Evolutionary conservation across 139 green algal species (phyloP).

Genomic region (Pleodorina starrii): DNA sequence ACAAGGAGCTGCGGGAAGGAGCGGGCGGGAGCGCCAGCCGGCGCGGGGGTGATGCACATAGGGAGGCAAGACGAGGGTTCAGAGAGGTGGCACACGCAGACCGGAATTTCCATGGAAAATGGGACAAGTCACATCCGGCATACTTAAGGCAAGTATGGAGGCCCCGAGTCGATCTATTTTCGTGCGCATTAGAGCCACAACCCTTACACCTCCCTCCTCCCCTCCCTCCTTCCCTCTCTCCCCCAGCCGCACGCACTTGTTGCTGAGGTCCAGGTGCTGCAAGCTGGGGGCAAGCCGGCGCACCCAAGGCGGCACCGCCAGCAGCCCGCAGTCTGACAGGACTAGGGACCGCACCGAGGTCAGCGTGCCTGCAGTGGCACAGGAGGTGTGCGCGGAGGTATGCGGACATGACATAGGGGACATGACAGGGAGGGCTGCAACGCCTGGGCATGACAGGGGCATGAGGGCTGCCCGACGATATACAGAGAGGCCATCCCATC

Average conservation of each 20-base stretch:
- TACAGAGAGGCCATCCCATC: too few species aligned
- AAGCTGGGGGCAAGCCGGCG: slow-evolving; percentile 16
- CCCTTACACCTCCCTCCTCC: background rate
- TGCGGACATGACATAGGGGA: too few species aligned
- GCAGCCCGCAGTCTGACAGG: slow-evolving; percentile 29
- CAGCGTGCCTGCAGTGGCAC: background rate
- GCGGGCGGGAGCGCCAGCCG: background rate
- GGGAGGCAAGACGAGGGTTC: background rate
- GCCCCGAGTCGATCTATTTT: too few species aligned
- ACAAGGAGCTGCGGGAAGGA: background rate
- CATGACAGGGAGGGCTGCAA: too few species aligned
- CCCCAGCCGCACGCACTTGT: background rate
- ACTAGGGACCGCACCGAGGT: slow-evolving; percentile 11
- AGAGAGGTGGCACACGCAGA: background rate
- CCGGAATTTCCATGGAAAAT: too few species aligned
- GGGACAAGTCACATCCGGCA: too few species aligned
- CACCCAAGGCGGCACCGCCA: slow-evolving; percentile 44
- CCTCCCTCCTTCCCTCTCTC: background rate
- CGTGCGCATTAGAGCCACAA: too few species aligned
- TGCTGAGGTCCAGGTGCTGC: slow-evolving; percentile 22
- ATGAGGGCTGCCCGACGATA: too few species aligned
- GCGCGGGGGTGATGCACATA: background rate
- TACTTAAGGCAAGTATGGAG: too few species aligned
- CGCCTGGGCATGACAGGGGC: too few species aligned
- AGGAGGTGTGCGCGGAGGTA: too few species aligned